Conservation (phyloP, 768 basidiomycete genomes). For the Collybiopsis confluens region DNA sequence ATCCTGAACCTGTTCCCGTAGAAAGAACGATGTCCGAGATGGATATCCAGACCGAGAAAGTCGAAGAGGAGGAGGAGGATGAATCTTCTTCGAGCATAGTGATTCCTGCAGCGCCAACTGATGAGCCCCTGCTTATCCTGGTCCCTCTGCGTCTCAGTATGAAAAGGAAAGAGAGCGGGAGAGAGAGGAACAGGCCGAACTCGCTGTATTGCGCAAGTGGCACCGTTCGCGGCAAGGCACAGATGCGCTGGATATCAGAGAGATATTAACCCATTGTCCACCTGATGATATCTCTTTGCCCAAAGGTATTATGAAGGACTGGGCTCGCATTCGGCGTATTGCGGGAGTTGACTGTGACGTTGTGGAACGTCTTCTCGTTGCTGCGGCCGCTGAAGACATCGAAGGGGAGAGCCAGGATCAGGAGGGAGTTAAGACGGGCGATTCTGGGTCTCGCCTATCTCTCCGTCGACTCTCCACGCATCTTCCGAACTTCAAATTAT, state of each 20-base stretch:
- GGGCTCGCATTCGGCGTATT: neutral
- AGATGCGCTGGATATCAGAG: neutral
- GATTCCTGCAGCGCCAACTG: constrained; percentile 67
- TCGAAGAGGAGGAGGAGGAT: constrained; percentile 29
- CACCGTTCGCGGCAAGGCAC: neutral
- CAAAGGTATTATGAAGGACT: constrained; percentile 1
- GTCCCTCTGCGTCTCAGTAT: constrained; percentile 40
- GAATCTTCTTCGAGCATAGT: constrained; percentile 63
- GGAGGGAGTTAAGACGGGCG: neutral
- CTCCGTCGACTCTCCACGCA: neutral
- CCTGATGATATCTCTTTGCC: neutral
- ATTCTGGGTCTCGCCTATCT: constrained; percentile 17
- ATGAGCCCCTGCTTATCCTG: constrained; percentile 70
- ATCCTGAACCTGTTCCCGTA: constrained; percentile 35
- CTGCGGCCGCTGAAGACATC: constrained; percentile 6
- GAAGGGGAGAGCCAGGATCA: constrained; percentile 28
- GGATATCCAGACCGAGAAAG: constrained; percentile 63
- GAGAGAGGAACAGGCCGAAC: constrained; percentile 3
- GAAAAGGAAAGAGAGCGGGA: constrained; percentile 43
- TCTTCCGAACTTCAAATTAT: constrained; percentile 20
- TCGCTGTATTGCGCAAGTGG: constrained; percentile 1
- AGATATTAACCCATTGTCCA: neutral
- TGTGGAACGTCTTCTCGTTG: constrained; percentile 37
- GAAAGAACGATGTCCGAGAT: constrained; percentile 44
- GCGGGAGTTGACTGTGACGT: constrained; percentile 49